Evolutionary conservation across 2,329 filamentous ascomycete genomes (phyloP), one percentile per base, ranked within the genome.

Genomic region (Polytolypa hystricis): DNA sequence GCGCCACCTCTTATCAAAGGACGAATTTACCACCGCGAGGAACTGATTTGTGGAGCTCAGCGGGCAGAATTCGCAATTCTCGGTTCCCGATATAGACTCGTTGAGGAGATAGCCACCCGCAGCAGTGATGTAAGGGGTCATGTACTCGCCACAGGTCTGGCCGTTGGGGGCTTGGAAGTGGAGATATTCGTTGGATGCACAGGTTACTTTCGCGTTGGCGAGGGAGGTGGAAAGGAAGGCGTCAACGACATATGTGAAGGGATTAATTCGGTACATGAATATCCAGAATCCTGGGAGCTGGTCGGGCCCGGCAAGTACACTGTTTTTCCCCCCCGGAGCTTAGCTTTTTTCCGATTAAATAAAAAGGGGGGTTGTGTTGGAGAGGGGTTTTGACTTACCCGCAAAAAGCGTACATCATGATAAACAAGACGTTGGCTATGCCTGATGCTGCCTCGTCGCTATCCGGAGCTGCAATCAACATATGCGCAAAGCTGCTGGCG

Each of bases 221-320:
- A 61, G 18, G 1, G 57, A 56, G 0, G 51, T 54, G 1, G 55
- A 51, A 8, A 58, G 37, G n/a, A 67, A 51, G 2, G 57, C 51
- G 12, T 56, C 55, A 3, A 67, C 60, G 3, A 67, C 54, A 33
- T 83, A 83, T 0, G 76, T 81, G 40, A 82, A 77, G 0, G 77
- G 78, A 0, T 69, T 74, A 5, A 75, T 65, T 18, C 73, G 69
- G 56, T 84, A 81, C 79, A 84, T 84, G 61, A 82, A 84, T 40
- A 75, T 74, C 81, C 81, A 85, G 62, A 85, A 84, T 0, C 73
- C 69, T 0, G 80, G 80, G 0, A 85, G 63, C 0, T 67, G 64
- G 3, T 49, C 40, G 0, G 77, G 71, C 0, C 67, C 55, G 42
- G 79, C 73, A 37, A 60, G 50, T 37, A 60, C 53, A 52, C 57